Percentiles rank a stretch among this genome's conserved stretches.
Conservation (phyloP, 768 basidiomycete species). For the Tylopilus intermedius region DNA sequence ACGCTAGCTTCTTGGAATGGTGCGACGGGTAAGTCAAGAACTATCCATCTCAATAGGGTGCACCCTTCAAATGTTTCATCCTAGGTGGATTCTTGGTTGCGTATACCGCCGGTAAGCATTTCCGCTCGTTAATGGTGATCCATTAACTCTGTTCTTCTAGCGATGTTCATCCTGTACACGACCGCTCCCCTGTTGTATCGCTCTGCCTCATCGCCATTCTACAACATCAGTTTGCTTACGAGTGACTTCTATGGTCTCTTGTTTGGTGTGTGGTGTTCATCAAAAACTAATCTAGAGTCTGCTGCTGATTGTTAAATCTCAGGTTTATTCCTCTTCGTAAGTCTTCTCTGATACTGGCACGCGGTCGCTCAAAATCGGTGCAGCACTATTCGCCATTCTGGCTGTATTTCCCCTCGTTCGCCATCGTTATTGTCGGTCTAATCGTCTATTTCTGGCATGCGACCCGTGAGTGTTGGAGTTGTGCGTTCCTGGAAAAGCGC, state of each 20-base stretch:
- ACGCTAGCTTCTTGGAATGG: constrained; percentile 67
- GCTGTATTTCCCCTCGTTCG: constrained; percentile 83
- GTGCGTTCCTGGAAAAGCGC: background rate
- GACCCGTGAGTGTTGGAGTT: constrained; percentile 55
- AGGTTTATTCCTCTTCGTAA: constrained; percentile 53
- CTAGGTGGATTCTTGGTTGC: constrained; percentile 51
- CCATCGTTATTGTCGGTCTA: constrained; percentile 64
- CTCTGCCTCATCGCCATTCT: constrained; percentile 80
- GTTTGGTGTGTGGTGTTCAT: constrained; percentile 41
- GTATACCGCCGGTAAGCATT: constrained; percentile 40
- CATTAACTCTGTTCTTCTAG: constrained; percentile 28
- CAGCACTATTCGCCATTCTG: constrained; percentile 82
- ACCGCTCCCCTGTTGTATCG: constrained; percentile 83
- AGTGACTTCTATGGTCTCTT: constrained; percentile 86
- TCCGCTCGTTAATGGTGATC: background rate
- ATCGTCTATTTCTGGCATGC: constrained; percentile 84
- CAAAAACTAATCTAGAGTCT: background rate
- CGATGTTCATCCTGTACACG: constrained; percentile 83
- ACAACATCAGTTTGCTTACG: constrained; percentile 79
- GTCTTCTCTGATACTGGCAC: constrained; percentile 9
- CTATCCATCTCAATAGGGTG: constrained; percentile 18
- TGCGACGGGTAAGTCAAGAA: constrained; percentile 53
- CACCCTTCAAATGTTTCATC: background rate
- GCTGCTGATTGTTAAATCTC: constrained; percentile 3
- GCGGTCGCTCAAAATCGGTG: constrained; percentile 5